Evolutionary conservation across 805 yeast genomes (phyloP).

Genomic region (Metschnikowia amazonensis): DNA sequence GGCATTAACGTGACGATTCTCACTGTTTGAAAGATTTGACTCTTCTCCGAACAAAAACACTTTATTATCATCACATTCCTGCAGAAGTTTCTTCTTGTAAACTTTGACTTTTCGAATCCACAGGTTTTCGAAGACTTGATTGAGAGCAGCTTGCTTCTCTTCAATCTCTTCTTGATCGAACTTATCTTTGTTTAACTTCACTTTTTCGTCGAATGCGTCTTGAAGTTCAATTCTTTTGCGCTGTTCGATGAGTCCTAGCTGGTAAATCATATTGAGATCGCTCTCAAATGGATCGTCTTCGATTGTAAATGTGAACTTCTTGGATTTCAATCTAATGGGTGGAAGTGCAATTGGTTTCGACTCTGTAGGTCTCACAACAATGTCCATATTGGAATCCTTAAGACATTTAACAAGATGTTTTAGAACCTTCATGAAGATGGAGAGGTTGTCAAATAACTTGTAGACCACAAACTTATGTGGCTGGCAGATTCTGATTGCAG

Average conservation of each 20-base stretch:
- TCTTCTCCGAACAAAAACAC: slow-evolving; percentile 36
- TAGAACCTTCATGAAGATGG: slow-evolving; percentile 30
- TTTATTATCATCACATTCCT: slow-evolving; percentile 18
- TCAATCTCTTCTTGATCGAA: neutral
- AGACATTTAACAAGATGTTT: slow-evolving; percentile 33
- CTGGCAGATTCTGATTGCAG: slow-evolving; percentile 30
- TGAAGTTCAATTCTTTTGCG: slow-evolving; percentile 33
- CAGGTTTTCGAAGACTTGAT: slow-evolving; percentile 14
- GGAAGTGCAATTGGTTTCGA: slow-evolving; percentile 29
- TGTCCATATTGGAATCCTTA: slow-evolving; percentile 16
- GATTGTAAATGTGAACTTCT: slow-evolving; percentile 30
- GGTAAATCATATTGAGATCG: slow-evolving; percentile 39
- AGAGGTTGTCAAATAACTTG: slow-evolving; percentile 36
- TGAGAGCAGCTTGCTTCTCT: slow-evolving; percentile 6
- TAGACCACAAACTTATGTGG: slow-evolving; percentile 38
- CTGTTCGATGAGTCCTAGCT: slow-evolving; percentile 40
- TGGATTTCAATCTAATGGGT: slow-evolving; percentile 24
- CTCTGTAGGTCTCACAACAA: slow-evolving; percentile 29
- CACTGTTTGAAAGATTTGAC: slow-evolving; percentile 13
- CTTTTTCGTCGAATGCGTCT: slow-evolving; percentile 19
- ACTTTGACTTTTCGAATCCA: slow-evolving; percentile 69
- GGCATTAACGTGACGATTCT: slow-evolving; percentile 26
- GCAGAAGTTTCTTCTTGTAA: slow-evolving; percentile 26
- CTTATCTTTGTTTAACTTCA: neutral
- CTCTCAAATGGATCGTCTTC: slow-evolving; percentile 45